Percentiles rank a stretch among this genome's conserved stretches.
phyloP scores from a whole-genome alignment of 352 stramenopile species.

The Aphanomyces euteiches region DNA sequence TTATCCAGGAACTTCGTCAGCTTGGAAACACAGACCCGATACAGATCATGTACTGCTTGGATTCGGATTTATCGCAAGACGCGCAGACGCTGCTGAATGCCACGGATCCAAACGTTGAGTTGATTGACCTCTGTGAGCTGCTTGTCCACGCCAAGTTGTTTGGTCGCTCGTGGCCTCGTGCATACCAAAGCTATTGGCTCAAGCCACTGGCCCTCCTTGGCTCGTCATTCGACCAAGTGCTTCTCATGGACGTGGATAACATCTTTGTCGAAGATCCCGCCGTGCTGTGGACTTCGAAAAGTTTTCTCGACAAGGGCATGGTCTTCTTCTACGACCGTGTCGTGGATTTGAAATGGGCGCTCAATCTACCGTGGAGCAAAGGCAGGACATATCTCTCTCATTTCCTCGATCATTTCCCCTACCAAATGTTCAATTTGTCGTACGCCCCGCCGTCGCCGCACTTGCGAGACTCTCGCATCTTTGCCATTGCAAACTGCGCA shows the following conservation, averaged over 20 bases:
- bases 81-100: conserved; percentile 26
- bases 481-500: conserved; percentile 16
- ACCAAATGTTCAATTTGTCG: conserved; percentile 26
- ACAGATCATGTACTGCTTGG: conserved; percentile 41
- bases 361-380: neutral
- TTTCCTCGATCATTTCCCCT: conserved; percentile 29
- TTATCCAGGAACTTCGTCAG: conserved; percentile 41
- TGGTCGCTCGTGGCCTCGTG: conserved; percentile 3
- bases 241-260: conserved; percentile 48
- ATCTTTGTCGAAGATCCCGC: conserved; percentile 43
- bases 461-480: conserved; percentile 25
- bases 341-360: conserved; percentile 22
- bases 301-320: conserved; percentile 20
- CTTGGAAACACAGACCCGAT: conserved; percentile 41
- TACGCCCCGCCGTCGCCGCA: conserved; percentile 23
- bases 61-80: conserved; percentile 35
- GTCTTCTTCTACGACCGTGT: conserved; percentile 33
- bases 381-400: conserved; percentile 7
- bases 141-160: conserved; percentile 30
- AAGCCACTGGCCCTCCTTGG: conserved; percentile 43
- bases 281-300: conserved; percentile 33
- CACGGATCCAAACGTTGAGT: conserved; percentile 36
- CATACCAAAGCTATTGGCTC: conserved; percentile 32
- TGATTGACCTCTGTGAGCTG: conserved; percentile 44
- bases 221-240: conserved; percentile 46